A percentile compares a stretch with the other conserved stretches of the same genome.
Conservation (phyloP, 2,329 filamentous ascomycete species). For the Ophiocordyceps camponoti-floridani region DNA sequence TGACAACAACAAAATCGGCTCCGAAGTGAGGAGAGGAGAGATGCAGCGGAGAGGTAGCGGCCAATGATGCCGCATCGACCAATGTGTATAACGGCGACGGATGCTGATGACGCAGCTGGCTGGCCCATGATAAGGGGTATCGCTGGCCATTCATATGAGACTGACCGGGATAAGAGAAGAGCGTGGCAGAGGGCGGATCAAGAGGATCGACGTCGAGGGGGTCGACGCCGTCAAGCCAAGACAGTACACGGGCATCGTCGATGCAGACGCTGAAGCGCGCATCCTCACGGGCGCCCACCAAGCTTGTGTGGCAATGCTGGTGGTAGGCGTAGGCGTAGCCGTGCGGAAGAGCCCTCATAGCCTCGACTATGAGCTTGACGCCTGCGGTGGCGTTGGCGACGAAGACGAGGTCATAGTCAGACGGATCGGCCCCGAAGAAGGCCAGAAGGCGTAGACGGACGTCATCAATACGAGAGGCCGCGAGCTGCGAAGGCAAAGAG, state of each 20-base stretch:
- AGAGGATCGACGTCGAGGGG: constrained; percentile 10
- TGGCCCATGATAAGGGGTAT: constrained; percentile 53
- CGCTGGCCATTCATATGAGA: constrained; percentile 82
- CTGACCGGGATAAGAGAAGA: constrained; percentile 76
- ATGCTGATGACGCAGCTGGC: constrained; percentile 19
- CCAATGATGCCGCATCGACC: constrained; percentile 68
- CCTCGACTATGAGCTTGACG: constrained; percentile 72
- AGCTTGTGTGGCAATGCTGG: constrained; percentile 66
- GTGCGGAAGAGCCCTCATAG: constrained; percentile 45
- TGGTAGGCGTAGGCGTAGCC: constrained; percentile 79
- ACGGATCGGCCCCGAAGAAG: constrained; percentile 68
- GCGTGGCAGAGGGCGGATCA: constrained; percentile 10
- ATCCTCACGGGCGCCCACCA: constrained; percentile 65
- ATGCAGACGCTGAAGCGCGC: constrained; percentile 50
- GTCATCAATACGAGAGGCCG: constrained; percentile 59
- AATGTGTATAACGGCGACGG: constrained; percentile 41
- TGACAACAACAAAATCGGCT: constrained; percentile 75
- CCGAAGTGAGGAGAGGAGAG: constrained; percentile 40
- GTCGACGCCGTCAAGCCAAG: constrained; percentile 36
- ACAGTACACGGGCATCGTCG: constrained; percentile 40
- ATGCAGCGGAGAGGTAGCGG: constrained; percentile 60
- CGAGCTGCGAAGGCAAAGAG: constrained; percentile 62
- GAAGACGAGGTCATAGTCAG: constrained; percentile 75
- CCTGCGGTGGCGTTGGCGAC: constrained; percentile 84
- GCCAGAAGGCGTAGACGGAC: constrained; percentile 50